Base-by-base conservation (phyloP, 106 monocot species). In the Acanthochlamys bracteata region DNA sequence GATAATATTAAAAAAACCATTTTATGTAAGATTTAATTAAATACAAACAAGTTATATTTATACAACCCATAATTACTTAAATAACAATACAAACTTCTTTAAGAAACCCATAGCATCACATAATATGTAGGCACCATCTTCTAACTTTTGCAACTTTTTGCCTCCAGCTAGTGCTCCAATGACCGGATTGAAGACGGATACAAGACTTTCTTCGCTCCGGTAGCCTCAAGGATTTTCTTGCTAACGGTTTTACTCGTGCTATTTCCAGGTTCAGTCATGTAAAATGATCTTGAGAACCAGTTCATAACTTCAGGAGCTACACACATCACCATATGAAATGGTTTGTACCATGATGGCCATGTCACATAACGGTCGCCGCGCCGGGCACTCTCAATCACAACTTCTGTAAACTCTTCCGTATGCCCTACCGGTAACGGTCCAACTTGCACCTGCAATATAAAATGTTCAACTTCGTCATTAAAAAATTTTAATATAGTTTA, bases 301-400 rank as follows among this genome's bases (percentile, higher is more conserved):
- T 80, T 41, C 15, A 88, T 15, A 13, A 82, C 11, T 70, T 89
- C 85, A 9, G 93, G 93, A 0, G 83, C 93, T 0, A 88, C 49
- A 54, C 71, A 70, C 73, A 71, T 73, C 16, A 80, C 55, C 24
- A 85, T 42, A 41, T 68, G 66, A 39, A 93, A 64, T 0, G 78
- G 66, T 22, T 33, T 60, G 63, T 80, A 93, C 82, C 84, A 83
- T 15, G 74, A 66, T 11, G 89, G 93, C 84, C 82, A 89, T 42
- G 85, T 83, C 41, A 93, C 66, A 40, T 89, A 84, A 46, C 70
- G 39, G 21, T 93, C 72, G 9, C 85, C 85, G 10, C 70, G 69
- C 67, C 89, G 75, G n/a, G 82, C 82, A 7, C 76, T 61, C n/a
- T 83, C 75, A 21, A 93, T 70, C 4, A 77, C 70, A 10, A 71